These are phyloP conservation scores for Hyphopichia fennica DNA, from an alignment of 1,139 yeast species.

Conservation along the genomic window DNA sequence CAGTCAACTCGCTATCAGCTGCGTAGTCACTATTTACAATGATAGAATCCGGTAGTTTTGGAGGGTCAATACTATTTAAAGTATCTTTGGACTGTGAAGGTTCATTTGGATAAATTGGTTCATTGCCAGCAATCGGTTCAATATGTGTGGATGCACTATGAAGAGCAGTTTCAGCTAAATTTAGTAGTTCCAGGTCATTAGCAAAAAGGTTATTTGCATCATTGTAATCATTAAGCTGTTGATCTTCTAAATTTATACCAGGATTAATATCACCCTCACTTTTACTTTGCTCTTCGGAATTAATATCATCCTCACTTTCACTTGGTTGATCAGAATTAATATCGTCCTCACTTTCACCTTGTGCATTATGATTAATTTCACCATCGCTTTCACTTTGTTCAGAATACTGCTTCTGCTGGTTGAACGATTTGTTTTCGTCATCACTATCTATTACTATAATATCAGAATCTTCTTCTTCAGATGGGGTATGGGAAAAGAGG, in stretches of 20 bases:
- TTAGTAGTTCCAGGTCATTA: conserved; percentile 7
- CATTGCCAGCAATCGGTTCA: too few species aligned
- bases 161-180: conserved; percentile 13
- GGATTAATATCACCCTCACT: neutral
- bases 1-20: conserved; percentile 19
- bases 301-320: conserved; percentile 11
- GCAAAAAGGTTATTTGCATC: conserved; percentile 5
- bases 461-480: neutral
- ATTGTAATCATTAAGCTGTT: neutral
- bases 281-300: neutral
- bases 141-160: too few species aligned
- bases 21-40: conserved; percentile 14
- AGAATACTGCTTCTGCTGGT: neutral
- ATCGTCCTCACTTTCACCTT: neutral
- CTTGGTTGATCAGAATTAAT: neutral
- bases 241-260: neutral
- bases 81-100: too few species aligned
- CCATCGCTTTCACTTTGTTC: conserved; percentile 5
- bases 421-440: neutral
- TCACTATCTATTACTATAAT: neutral
- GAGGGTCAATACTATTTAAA: conserved; percentile 5
- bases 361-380: conserved; percentile 8
- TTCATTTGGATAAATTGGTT: conserved; percentile 1
- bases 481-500: neutral
- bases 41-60: neutral